These are phyloP conservation scores for Tranzscheliella williamsii DNA, from an alignment of 1,284 basidiomycete genomes.

Conservation along the genomic window DNA sequence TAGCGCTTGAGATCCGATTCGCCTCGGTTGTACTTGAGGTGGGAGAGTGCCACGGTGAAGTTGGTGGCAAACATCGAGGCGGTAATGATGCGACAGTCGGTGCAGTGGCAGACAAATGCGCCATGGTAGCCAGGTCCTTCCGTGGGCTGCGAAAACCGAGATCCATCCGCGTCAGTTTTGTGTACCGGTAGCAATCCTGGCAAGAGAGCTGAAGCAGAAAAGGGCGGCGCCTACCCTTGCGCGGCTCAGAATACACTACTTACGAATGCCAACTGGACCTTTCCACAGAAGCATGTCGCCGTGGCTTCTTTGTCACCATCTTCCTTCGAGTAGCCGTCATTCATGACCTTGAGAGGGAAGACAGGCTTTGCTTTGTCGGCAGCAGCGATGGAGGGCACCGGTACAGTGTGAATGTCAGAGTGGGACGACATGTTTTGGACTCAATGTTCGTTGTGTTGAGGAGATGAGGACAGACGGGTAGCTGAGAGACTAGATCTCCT, in stretches of 20 bases:
- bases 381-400: no score
- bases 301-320: constrained; percentile 49
- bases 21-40: constrained; percentile 54
- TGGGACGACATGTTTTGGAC: no score
- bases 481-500: no score
- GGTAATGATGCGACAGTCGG: constrained; percentile 60
- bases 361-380: no score
- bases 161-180: not conserved
- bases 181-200: not conserved
- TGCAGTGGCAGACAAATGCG: constrained; percentile 60
- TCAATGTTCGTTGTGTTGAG: no score
- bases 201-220: not conserved
- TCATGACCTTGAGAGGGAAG: no score
- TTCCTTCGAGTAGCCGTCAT: constrained; percentile 55
- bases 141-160: constrained; percentile 45
- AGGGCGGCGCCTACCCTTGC: no score
- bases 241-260: no score
- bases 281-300: constrained; percentile 60
- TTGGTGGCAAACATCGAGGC: constrained; percentile 61
- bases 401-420: no score
- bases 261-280: constrained; percentile 59
- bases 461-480: no score
- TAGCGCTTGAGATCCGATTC: constrained; percentile 50
- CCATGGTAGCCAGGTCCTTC: constrained; percentile 49
- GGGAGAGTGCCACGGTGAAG: constrained; percentile 48